These are phyloP conservation scores for Lecanicillium sp. DNA, from an alignment of 2,329 filamentous ascomycete species.

Conservation along the genomic window DNA sequence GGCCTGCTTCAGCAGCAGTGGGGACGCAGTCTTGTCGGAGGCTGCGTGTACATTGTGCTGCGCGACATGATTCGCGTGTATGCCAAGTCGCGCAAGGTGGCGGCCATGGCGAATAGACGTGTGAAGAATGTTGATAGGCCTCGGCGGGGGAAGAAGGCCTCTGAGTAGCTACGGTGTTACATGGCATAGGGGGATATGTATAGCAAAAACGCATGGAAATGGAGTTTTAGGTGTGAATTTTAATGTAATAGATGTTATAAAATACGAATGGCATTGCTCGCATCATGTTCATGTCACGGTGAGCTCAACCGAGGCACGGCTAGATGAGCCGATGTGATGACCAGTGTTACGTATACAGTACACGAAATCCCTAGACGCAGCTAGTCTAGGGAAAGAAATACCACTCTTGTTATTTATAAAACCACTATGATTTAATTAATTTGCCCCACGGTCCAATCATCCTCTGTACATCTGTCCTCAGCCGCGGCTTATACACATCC, in stretches of 20 bases:
- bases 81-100: constrained; percentile 54
- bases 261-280: too few species aligned
- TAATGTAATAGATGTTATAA: neutral
- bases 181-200: neutral
- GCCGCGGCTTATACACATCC: too few species aligned
- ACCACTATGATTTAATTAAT: too few species aligned
- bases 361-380: too few species aligned
- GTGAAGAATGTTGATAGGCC: constrained; percentile 43
- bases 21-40: constrained; percentile 83
- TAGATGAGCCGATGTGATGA: too few species aligned
- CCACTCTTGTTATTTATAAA: too few species aligned
- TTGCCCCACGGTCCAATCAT: too few species aligned
- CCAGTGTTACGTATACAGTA: too few species aligned
- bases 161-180: neutral
- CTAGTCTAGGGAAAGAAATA: too few species aligned
- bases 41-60: constrained; percentile 78
- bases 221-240: neutral
- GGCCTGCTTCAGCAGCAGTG: constrained; percentile 76
- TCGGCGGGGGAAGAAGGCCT: constrained; percentile 30
- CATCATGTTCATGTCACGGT: too few species aligned
- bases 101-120: constrained; percentile 45
- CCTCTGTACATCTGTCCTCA: too few species aligned
- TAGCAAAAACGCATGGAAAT: neutral
- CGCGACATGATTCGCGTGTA: constrained; percentile 60
- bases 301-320: too few species aligned